Base-by-base conservation (phyloP, 257 asterid genomes). In the Anisodus tanguticus region DNA sequence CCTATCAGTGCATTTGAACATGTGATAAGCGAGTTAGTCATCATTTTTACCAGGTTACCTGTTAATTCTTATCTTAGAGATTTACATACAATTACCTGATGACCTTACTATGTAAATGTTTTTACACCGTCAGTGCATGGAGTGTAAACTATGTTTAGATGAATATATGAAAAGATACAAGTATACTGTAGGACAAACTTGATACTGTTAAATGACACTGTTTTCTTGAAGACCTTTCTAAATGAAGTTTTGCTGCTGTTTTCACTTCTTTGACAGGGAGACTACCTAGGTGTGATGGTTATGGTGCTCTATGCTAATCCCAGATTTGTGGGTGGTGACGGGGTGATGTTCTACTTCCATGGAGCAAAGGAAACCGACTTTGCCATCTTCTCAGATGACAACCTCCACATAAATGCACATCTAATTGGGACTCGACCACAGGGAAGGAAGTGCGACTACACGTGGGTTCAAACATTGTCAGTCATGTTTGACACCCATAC, bases 271-370 rank as follows among this genome's bases (percentile, higher is more conserved):
- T 83, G 77, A 47, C 86, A 92, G 97, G 93, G 93, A 91, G 95
- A 70, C 93, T 51, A 81, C 95, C 98, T 3, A 90, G 86, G 57
- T 92, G 98, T 84, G 89, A 87, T 19, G 96, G 95, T 79, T 87
- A 53, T 37, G 98, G 98, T 45, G 82, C 94, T 13, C 74, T 91
- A 10, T 94, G 98, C 85, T 92, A 91, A 94, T 80, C 98, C 98
- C 0, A 93, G 98, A 12, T 92, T 94, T 51, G 89, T 94, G 13
- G 98, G 98, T 1, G 98, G 95, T 5, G 95, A 94, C 11, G 98
- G 98, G 2, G 91, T 90, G 39, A 91, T 94, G 92, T 94, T 94
- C 92, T 94, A 91, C 92, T 94, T 94, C 94, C 98, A 94, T 6
- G 97, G 98, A 82, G 84, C 88, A 4, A 91, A 90, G 84, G 95